Base-by-base conservation (phyloP, 352 stramenopile species). In the Achlya hypogyna region DNA sequence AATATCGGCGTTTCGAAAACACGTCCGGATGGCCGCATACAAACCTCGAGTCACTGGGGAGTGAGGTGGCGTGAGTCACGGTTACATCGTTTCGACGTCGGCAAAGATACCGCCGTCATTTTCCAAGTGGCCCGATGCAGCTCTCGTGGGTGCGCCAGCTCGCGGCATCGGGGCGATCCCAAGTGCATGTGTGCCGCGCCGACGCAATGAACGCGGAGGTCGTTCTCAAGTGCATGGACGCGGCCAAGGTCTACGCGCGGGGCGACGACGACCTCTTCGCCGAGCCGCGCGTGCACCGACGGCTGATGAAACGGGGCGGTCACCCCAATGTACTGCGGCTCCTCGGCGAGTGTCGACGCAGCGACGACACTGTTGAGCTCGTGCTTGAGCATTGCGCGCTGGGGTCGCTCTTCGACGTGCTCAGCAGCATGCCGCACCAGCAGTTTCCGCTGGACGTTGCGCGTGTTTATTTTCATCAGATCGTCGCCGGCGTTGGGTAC, bases 401-500 rank as follows among this genome's bases (percentile, higher is more conserved):
- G 8, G 60, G 60, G 3, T 49, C 51, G 28, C 43, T 67, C 22
- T 67, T 67, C 45, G 60, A 67, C 51, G n/a, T 67, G 12, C 38
- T 67, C 20, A 54, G 42, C 34, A 47, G 31, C n/a, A 35, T 22
- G 8, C 60, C 60, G 20, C n/a, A 27, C 9, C 38, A 49, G 16
- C 60, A 49, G 12, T 49, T 67, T 20, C 18, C 40, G 29, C 34
- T 47, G 22, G 20, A 5, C 6, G 2, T 42, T 20, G 29, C 60
- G 8, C 40, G 51, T 40, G 60, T 58, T 16, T 67, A 35, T 34
- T 67, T 71, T 63, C 31, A 69, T 22, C 58, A 69, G 32, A 72
- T 72, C 23, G 62, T 49, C 3, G 34, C 34, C 12, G 79, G 74
- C 0, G 69, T 89, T 0, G 71, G 72, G 0, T 88, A 78, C 66